Percentiles rank a stretch among this genome's conserved stretches.
Evolutionary conservation across 1,139 yeast genomes (phyloP).

Genomic region (Nematodospora anomalae): DNA sequence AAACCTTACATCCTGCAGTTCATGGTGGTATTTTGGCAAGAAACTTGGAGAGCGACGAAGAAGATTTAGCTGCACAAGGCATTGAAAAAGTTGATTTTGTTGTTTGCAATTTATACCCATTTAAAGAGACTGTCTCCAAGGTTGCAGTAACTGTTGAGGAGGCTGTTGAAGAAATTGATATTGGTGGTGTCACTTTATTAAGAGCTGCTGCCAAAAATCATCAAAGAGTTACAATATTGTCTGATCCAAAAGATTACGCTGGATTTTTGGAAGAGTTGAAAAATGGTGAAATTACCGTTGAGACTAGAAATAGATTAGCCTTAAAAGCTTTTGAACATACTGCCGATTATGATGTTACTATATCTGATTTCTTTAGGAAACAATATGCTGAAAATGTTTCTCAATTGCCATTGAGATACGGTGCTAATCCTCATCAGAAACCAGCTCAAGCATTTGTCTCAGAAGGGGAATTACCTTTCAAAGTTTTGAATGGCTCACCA

Average conservation of each 20-base stretch:
- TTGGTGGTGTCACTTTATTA: conserved; percentile 95
- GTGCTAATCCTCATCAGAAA: conserved; percentile 98
- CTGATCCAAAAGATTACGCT: conserved; percentile 93
- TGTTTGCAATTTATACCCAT: conserved; percentile 96
- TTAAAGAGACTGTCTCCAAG: conserved; percentile 95
- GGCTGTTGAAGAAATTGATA: conserved; percentile 97
- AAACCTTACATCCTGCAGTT: conserved; percentile 97
- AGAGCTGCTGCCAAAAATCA: conserved; percentile 99
- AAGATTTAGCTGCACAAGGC: conserved; percentile 81
- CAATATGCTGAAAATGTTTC: conserved; percentile 88
- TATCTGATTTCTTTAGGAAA: conserved; percentile 95
- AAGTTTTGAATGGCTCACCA: conserved; percentile 91
- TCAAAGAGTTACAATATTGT: conserved; percentile 88
- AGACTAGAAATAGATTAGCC: conserved; percentile 80
- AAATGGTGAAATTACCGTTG: conserved; percentile 68
- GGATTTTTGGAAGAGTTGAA: conserved; percentile 78
- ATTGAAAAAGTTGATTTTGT: conserved; percentile 95
- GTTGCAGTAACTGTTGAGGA: conserved; percentile 94
- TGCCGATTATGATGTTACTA: conserved; percentile 94
- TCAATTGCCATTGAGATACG: conserved; percentile 93
- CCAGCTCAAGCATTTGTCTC: conserved; percentile 96
- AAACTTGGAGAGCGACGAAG: conserved; percentile 84
- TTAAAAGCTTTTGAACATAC: conserved; percentile 98
- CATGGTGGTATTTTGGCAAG: conserved; percentile 98
- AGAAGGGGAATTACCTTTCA: conserved; percentile 87